phyloP scores from a whole-genome alignment of 108 stramenopile species.

The Cafeteria roenbergensis region DNA sequence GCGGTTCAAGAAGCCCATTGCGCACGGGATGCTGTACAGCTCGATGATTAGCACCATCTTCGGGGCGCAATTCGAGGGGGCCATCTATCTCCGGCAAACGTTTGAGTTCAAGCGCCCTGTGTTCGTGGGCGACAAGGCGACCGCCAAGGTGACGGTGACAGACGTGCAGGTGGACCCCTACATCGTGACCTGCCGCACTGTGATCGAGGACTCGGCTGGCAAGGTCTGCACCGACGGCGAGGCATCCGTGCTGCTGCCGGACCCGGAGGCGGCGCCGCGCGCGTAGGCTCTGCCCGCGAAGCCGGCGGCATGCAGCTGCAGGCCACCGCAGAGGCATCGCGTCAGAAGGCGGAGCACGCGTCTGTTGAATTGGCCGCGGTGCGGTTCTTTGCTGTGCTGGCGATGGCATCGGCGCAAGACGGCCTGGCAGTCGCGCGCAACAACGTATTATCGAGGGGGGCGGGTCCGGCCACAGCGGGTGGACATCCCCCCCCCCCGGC shows the following conservation, averaged over 20 bases:
- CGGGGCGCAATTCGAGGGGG: not conserved
- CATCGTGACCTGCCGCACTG: not conserved
- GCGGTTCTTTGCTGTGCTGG: too few relatives aligned
- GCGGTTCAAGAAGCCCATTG: constrained; percentile 1
- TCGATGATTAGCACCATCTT: constrained; percentile 5
- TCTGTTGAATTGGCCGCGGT: too few relatives aligned
- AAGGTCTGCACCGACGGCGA: not conserved
- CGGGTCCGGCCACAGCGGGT: too few relatives aligned
- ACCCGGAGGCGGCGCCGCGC: too few relatives aligned
- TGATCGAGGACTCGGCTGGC: not conserved
- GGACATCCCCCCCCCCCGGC: too few relatives aligned
- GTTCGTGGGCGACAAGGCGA: not conserved
- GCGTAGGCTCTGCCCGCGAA: too few relatives aligned
- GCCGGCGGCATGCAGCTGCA: too few relatives aligned
- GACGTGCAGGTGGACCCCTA: not conserved
- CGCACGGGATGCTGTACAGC: constrained; percentile 10
- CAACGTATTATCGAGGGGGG: too few relatives aligned
- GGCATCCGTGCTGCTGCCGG: not conserved
- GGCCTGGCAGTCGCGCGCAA: too few relatives aligned
- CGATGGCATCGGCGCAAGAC: too few relatives aligned
- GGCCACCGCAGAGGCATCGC: too few relatives aligned
- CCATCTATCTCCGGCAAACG: not conserved
- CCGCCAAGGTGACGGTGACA: not conserved
- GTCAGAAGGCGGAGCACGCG: too few relatives aligned
- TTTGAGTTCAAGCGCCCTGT: not conserved